Evolutionary conservation across 2,329 filamentous ascomycete species (phyloP), one percentile per base, ranked within the genome.

Genomic region (Diaporthe australafricana): DNA sequence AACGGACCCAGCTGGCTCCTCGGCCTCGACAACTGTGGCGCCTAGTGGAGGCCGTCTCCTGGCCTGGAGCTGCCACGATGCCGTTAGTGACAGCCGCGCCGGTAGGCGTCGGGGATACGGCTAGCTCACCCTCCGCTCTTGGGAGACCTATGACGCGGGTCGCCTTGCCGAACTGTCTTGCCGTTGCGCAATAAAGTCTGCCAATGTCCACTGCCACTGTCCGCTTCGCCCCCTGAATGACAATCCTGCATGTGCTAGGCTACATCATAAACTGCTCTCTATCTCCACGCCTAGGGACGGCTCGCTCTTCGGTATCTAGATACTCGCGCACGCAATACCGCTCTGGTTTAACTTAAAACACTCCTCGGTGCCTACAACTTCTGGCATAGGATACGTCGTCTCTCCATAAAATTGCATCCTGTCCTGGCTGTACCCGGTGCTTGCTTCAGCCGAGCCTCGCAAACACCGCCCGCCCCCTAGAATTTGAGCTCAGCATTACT

Each of bases 111-210:
- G 57, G 70, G 48, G 38, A 56, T 66, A 35, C n/a, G 12, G 70
- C 48, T n/a, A 56, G 56, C 57, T 55, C 66, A 20, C 42, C 42
- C 17, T 60, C 42, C 42, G 38, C 40, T 48, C 70, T 55, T 63
- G 42, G 25, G 32, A 48, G 40, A n/a, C 30, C 67, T 42, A 69
- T 71, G 48, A 53, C 27, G 63, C 48, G 40, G 30, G 27, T 45
- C 63, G 67, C 35, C 67, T 50, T 71, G 52, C 72, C 72, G 72
- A 71, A 27, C 40, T 17, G 48, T 25, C 69, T 55, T 71, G 72
- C 69, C 69, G 63, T 20, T 68, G 32, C 35, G 56, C 32, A 55
- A 50, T 53, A 38, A 57, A 42, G 35, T 38, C 45, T 60, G 40
- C 42, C 65, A 47, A 52, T 71, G 32, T 53, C 48, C 56, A 56